Conservation (phyloP, 352 stramenopile genomes). For the Phytophthora melonis region DNA sequence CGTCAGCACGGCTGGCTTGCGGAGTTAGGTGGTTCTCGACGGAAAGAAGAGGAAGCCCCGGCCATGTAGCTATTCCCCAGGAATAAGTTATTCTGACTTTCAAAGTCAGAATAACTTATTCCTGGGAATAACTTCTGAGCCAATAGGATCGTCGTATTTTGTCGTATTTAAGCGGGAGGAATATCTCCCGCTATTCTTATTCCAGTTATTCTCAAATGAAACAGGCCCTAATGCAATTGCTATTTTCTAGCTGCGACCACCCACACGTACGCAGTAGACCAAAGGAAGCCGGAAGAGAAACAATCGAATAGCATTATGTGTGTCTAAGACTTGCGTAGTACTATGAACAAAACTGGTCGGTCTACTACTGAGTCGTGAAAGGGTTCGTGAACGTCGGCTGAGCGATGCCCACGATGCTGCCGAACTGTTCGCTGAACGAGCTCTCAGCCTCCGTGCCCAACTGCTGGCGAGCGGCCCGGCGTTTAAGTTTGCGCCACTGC, state of each 20-base stretch:
- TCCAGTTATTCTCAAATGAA: no score
- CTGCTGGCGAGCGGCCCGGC: constrained; percentile 65
- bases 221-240: constrained; percentile 23
- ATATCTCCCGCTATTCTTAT: no score
- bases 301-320: constrained; percentile 43
- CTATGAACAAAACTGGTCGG: constrained; percentile 17
- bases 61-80: no score
- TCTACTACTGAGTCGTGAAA: constrained; percentile 30
- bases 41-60: no score
- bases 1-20: no score
- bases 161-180: no score
- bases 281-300: constrained; percentile 35
- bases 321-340: constrained; percentile 22
- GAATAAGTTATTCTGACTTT: no score
- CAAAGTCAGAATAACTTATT: no score
- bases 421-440: constrained; percentile 69
- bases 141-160: no score
- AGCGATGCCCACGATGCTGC: constrained; percentile 52
- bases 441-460: constrained; percentile 60
- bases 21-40: no score
- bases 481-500: constrained; percentile 82
- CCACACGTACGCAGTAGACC: constrained; percentile 20
- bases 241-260: constrained; percentile 29
- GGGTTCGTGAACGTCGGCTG: constrained; percentile 35
- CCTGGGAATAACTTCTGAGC: no score